Conservation (phyloP, 1,284 basidiomycete species). For the Singerocomus inundabilis region DNA sequence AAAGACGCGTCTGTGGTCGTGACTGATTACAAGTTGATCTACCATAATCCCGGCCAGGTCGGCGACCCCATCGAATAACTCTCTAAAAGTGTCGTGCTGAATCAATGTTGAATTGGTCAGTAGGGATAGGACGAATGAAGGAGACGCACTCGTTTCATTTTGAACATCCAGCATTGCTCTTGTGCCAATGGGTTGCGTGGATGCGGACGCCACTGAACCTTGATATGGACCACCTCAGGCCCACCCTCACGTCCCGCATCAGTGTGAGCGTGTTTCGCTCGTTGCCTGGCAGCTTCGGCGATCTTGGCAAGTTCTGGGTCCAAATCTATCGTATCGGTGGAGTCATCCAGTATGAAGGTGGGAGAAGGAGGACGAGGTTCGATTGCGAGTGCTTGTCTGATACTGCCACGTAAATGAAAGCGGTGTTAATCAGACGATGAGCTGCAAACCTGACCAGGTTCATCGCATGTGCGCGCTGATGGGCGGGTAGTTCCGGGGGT, state of each 20-base stretch:
- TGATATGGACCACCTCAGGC: constrained; percentile 48
- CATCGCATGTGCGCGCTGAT: constrained; percentile 52
- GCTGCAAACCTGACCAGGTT: constrained; percentile 54
- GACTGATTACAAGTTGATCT: constrained; percentile 55
- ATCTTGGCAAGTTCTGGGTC: constrained; percentile 64
- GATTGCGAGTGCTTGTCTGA: constrained; percentile 46
- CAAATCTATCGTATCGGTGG: constrained; percentile 47
- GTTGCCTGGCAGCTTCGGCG: constrained; percentile 38
- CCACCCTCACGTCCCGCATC: constrained; percentile 31
- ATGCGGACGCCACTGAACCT: constrained; percentile 62
- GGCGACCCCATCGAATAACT: constrained; percentile 60
- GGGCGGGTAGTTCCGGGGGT: constrained; percentile 55
- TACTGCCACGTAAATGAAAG: constrained; percentile 14
- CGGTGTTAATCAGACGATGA: not conserved
- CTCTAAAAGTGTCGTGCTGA: constrained; percentile 61
- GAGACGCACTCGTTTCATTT: constrained; percentile 54
- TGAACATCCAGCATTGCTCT: constrained; percentile 47
- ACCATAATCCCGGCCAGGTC: constrained; percentile 52
- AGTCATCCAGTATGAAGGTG: constrained; percentile 42
- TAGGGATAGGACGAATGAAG: not conserved
- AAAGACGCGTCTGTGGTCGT: constrained; percentile 60
- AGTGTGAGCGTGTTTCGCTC: constrained; percentile 15
- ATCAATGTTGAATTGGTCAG: not conserved
- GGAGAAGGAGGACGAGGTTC: constrained; percentile 47
- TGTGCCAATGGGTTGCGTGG: constrained; percentile 46